Conservation (phyloP, 176 grass and related monocot genomes). For the Phoenix roebelenii region DNA sequence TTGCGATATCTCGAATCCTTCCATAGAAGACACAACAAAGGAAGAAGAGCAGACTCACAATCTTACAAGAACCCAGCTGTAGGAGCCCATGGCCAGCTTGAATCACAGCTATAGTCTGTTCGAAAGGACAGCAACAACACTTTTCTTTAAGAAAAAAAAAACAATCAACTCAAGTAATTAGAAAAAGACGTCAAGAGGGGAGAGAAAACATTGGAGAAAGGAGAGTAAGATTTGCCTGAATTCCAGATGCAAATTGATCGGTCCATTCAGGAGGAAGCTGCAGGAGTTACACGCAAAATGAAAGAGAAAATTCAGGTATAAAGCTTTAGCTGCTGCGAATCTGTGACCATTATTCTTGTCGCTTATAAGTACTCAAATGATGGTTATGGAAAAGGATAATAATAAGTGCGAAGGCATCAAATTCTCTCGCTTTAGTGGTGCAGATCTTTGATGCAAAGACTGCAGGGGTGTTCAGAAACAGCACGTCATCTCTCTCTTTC, state of each 20-base stretch:
- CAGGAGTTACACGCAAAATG: conserved; percentile 5
- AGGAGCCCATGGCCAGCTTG: conserved; percentile 98
- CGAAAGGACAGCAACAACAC: neutral
- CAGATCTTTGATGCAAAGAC: conserved; percentile 5
- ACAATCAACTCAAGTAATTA: conserved; percentile 8
- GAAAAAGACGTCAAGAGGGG: neutral
- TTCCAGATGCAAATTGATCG: conserved; percentile 92
- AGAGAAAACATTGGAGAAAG: neutral
- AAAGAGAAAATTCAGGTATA: neutral
- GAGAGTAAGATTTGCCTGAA: conserved; percentile 41
- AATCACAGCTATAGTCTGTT: conserved; percentile 95
- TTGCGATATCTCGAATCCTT: too few relatives aligned
- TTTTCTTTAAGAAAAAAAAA: neutral
- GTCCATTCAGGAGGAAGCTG: conserved; percentile 99
- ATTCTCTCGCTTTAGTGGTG: conserved; percentile 19
- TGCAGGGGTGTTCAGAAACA: neutral
- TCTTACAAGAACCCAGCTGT: conserved; percentile 93
- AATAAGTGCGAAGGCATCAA: neutral
- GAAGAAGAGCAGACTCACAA: conserved; percentile 43
- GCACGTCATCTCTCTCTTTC: neutral
- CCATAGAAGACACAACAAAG: too few relatives aligned
- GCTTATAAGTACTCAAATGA: too few relatives aligned
- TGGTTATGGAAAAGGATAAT: too few relatives aligned
- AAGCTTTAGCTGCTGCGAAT: conserved; percentile 14
- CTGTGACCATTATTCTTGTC: too few relatives aligned